Evolutionary conservation across 176 grass and related monocot genomes (phyloP), one percentile per base, ranked within the genome.

Genomic region (Melocanna baccifera): DNA sequence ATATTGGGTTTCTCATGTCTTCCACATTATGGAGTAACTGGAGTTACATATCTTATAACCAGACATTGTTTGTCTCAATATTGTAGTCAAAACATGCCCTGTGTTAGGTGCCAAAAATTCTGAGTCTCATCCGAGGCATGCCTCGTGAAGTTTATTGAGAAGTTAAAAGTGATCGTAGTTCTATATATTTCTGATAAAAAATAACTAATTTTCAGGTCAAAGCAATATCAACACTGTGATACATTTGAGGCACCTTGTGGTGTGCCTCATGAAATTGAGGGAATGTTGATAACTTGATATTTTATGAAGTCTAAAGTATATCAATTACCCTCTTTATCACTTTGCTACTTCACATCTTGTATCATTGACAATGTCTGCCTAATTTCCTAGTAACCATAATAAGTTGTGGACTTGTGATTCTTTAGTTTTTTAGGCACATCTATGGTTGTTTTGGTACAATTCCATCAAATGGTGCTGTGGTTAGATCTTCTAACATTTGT

Each of bases 391-490:
- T 74, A 12, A 62, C 4, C 32, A 29, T 63, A 71, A 42, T 43
- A 71, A 47, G 68, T 50, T 12, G 40, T 51, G 42, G 0, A 9
- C 20, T 57, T 57, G 20, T 57, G 8, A 0, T 23, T 30, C 2
- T 73, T 52, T 0, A 69, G 12, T 65, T 69, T 80, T 13, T 79
- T 81, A 53, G 48, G 22, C n/a, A 71, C 25, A 15, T 64, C 9
- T 67, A 46, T 82, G 77, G 15, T 77, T 65, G 41, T 42, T 32
- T 56, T 77, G 40, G 39, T 77, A 78, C 16, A 58, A 28, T 84
- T 84, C 22, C 0, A 0, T 67, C n/a, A 76, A 39, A 80, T 72
- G 66, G 18, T 8, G 13, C 12, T 12, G 8, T 78, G 26, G 19
- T 7, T 30, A 1, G n/a, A 82, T 63, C n/a, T n/a, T n/a, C n/a